These are phyloP conservation scores for Hericium alpestre DNA, from an alignment of 768 basidiomycete genomes.

Conservation along the genomic window DNA sequence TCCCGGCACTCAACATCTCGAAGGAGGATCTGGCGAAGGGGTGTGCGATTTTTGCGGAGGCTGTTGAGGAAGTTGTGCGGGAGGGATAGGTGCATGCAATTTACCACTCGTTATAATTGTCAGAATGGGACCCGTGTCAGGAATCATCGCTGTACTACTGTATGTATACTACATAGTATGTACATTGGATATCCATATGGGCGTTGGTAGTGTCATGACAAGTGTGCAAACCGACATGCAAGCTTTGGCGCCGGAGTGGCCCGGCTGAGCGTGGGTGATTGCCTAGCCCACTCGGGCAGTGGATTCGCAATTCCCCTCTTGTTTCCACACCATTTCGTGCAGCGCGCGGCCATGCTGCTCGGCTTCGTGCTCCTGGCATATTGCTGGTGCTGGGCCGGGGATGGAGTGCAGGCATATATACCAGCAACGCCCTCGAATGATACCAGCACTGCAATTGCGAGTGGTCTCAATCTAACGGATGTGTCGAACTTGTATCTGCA, in stretches of 20 bases:
- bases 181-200: too few species aligned
- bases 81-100: conserved; percentile 19
- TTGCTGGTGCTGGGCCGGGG: too few species aligned
- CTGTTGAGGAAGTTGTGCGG: conserved; percentile 57
- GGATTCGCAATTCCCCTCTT: background rate
- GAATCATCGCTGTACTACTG: too few species aligned
- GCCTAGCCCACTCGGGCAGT: background rate
- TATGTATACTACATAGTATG: too few species aligned
- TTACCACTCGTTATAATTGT: too few species aligned
- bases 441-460: conserved; percentile 32
- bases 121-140: too few species aligned
- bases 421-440: conserved; percentile 68
- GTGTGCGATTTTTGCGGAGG: conserved; percentile 51
- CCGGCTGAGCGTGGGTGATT: too few species aligned
- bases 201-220: too few species aligned
- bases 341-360: background rate
- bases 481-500: conserved; percentile 46
- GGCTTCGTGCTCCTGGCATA: too few species aligned
- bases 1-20: conserved; percentile 80
- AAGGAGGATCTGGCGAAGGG: conserved; percentile 67
- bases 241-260: too few species aligned
- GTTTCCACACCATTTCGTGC: background rate
- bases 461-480: conserved; percentile 43
- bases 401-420: conserved; percentile 37
- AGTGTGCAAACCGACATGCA: too few species aligned